Conservation (phyloP, 345 rosid species). For the Lepidium aucheri region DNA sequence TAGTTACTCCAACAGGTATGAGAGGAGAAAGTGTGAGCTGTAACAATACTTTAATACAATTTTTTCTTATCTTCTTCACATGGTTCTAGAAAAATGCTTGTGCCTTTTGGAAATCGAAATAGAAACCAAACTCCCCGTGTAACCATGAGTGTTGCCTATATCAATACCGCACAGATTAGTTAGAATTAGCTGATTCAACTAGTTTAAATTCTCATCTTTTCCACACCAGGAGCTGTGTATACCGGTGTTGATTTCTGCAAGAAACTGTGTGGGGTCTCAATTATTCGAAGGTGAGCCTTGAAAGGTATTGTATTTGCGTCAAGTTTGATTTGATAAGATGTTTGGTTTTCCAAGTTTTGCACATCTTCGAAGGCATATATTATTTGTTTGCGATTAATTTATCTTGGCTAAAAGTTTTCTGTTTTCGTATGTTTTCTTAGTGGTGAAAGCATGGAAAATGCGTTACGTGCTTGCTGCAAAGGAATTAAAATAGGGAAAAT, state of each 20-base stretch:
- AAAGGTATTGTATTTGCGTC: slow-evolving; percentile 18
- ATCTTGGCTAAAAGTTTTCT: slow-evolving; percentile 3
- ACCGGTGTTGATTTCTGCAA: slow-evolving; percentile 98
- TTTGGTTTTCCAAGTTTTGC: neutral
- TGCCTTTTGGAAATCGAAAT: neutral
- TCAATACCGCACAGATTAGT: neutral
- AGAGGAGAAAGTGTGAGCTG: slow-evolving; percentile 1
- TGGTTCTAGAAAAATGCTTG: neutral
- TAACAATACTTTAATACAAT: neutral
- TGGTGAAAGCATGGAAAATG: slow-evolving; percentile 99
- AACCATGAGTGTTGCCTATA: neutral
- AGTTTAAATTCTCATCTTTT: neutral
- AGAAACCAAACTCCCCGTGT: neutral
- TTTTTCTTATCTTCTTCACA: neutral
- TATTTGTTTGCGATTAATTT: neutral
- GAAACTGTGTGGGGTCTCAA: slow-evolving; percentile 94
- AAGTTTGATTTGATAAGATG: neutral
- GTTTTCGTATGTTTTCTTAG: slow-evolving; percentile 29
- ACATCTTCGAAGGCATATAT: slow-evolving; percentile 1
- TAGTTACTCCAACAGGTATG: slow-evolving; percentile 86
- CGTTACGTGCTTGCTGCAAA: slow-evolving; percentile 94
- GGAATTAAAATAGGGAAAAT: slow-evolving; percentile 98
- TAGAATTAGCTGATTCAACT: neutral
- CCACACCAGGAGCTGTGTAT: slow-evolving; percentile 59
- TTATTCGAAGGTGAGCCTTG: slow-evolving; percentile 87